Conservation (phyloP, 768 basidiomycete species). For the Boletus pseudo-olivaceus region DNA sequence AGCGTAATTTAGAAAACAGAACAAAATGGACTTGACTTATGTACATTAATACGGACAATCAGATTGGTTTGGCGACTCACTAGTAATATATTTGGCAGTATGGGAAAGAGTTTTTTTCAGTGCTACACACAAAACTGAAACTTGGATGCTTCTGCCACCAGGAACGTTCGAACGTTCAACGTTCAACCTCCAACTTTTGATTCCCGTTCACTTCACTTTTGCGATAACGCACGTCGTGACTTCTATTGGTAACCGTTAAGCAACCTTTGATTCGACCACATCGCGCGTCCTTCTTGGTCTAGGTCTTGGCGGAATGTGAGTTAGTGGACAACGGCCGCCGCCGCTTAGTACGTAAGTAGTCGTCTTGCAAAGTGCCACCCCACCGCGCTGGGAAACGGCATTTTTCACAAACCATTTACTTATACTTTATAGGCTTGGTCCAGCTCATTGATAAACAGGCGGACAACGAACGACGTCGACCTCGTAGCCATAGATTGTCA, state of each 20-base stretch:
- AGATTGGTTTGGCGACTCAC: background rate
- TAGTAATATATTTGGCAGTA: background rate
- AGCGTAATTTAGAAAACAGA: constrained; percentile 48
- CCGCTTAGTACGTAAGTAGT: constrained; percentile 12
- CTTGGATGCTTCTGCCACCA: too few relatives aligned
- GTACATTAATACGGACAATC: constrained; percentile 31
- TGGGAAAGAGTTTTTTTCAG: background rate
- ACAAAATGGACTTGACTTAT: constrained; percentile 85
- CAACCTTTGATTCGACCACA: background rate
- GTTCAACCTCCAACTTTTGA: background rate
- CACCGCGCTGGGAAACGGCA: background rate
- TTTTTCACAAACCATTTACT: background rate
- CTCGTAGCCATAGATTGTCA: background rate
- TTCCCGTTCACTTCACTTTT: background rate
- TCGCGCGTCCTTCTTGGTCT: background rate
- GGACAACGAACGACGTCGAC: background rate
- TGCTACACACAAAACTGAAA: too few relatives aligned
- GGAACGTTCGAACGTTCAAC: too few relatives aligned
- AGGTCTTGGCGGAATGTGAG: constrained; percentile 1
- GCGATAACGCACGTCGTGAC: background rate
- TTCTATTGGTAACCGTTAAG: background rate
- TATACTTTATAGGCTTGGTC: background rate
- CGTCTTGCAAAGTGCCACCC: background rate
- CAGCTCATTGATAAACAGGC: constrained; percentile 1
- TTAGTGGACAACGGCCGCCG: background rate